phyloP scores from a whole-genome alignment of 345 rosid species.

The Eucalyptus melliodora region DNA sequence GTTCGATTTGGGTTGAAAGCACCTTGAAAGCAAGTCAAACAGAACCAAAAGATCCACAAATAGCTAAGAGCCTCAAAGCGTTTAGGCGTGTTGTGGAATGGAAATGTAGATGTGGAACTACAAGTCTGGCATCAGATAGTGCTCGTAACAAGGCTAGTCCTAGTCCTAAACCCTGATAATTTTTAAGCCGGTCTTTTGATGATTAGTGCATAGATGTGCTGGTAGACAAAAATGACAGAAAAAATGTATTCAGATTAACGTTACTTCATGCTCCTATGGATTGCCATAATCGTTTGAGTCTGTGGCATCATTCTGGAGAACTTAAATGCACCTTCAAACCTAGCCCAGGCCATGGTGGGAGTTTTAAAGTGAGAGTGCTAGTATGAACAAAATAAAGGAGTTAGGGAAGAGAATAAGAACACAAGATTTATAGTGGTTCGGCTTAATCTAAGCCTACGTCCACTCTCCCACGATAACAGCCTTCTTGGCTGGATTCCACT shows the following conservation, averaged over 20 bases:
- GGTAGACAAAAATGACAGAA: neutral
- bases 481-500: too few species aligned
- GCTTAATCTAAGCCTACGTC: too few species aligned
- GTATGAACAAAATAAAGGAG: too few species aligned
- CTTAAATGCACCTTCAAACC: neutral
- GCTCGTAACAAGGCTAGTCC: neutral
- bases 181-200: neutral
- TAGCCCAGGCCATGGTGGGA: neutral
- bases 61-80: neutral
- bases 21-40: neutral
- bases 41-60: neutral
- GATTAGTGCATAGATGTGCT: neutral
- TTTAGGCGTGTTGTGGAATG: neutral
- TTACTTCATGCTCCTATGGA: neutral
- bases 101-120: neutral
- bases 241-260: too few species aligned
- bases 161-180: neutral
- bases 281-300: neutral
- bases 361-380: too few species aligned
- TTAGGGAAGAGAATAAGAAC: too few species aligned
- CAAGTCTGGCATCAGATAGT: neutral
- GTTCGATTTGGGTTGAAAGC: neutral
- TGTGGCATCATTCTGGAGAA: neutral
- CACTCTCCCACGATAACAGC: too few species aligned
- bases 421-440: too few species aligned